Conservation (phyloP, 2,329 filamentous ascomycete genomes). For the Whalleya microplaca region DNA sequence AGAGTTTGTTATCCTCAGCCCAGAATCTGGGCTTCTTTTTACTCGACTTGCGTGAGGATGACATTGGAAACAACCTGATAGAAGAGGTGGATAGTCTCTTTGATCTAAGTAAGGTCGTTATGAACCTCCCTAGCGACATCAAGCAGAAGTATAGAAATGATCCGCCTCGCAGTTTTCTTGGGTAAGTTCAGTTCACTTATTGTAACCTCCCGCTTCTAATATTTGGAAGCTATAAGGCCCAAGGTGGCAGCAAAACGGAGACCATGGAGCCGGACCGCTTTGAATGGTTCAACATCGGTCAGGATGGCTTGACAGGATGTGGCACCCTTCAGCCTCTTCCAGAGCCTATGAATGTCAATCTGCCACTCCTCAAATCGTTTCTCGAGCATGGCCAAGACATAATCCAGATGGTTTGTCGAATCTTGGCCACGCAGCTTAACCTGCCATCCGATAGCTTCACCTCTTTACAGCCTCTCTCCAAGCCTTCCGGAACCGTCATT, state of each 20-base stretch:
- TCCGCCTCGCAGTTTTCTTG: conserved; percentile 17
- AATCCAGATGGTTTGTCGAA: conserved; percentile 14
- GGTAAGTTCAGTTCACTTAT: not conserved
- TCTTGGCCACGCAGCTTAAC: conserved; percentile 31
- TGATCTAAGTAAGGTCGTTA: conserved; percentile 9
- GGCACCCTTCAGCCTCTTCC: conserved; percentile 16
- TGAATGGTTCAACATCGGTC: conserved; percentile 37
- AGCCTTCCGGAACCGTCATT: conserved; percentile 33
- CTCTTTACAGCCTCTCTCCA: conserved; percentile 26
- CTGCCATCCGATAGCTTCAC: conserved; percentile 31
- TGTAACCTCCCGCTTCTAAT: not conserved
- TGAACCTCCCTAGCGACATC: conserved; percentile 10
- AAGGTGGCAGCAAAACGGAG: conserved; percentile 23
- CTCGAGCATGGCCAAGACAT: conserved; percentile 21
- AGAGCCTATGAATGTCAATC: conserved; percentile 4
- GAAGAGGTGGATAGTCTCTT: conserved; percentile 20
- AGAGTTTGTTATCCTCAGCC: too few relatives aligned
- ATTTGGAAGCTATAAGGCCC: conserved; percentile 21
- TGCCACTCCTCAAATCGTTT: conserved; percentile 15
- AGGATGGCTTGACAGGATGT: conserved; percentile 35
- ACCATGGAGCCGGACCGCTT: conserved; percentile 32
- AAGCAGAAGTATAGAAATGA: conserved; percentile 16
- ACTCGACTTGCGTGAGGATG: conserved; percentile 17
- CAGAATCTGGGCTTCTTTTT: conserved; percentile 25
- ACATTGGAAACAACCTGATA: conserved; percentile 6